These are phyloP conservation scores for Clavispora vitiphila DNA, from an alignment of 805 yeast species.

Conservation along the genomic window DNA sequence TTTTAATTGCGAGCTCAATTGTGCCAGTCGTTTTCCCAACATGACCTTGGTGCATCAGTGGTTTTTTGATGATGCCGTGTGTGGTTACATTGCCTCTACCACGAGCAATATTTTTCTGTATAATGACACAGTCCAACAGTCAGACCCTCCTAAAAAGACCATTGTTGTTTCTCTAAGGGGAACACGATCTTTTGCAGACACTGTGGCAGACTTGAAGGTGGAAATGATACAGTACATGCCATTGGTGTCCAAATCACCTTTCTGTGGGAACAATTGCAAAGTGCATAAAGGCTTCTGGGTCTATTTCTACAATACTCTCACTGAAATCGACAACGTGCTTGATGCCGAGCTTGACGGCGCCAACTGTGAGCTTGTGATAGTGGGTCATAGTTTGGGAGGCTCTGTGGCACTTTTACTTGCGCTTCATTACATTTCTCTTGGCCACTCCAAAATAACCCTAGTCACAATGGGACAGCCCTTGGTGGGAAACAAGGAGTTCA, in stretches of 20 bases:
- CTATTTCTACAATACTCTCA: constrained; percentile 25
- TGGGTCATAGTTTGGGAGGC: constrained; percentile 37
- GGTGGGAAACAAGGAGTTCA: constrained; percentile 36
- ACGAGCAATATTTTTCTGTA: constrained; percentile 20
- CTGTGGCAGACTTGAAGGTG: constrained; percentile 35
- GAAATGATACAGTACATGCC: constrained; percentile 29
- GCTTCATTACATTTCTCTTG: constrained; percentile 31
- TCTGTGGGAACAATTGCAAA: constrained; percentile 29
- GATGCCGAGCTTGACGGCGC: constrained; percentile 17
- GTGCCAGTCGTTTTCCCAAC: constrained; percentile 32
- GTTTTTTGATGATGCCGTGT: constrained; percentile 28
- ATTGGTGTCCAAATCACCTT: constrained; percentile 17
- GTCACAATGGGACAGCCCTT: constrained; percentile 44
- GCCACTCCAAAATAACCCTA: constrained; percentile 25
- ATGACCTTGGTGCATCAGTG: constrained; percentile 36
- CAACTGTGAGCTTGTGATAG: constrained; percentile 15
- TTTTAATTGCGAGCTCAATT: constrained; percentile 33
- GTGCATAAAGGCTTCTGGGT: constrained; percentile 33
- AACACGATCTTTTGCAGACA: constrained; percentile 37
- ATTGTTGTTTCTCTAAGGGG: constrained; percentile 38
- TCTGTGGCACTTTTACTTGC: constrained; percentile 34
- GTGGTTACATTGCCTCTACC: constrained; percentile 37
- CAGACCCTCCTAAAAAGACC: constrained; percentile 17
- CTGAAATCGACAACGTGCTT: constrained; percentile 20
- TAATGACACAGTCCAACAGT: constrained; percentile 4